These are phyloP conservation scores for Colletotrichum horii DNA, from an alignment of 2,329 filamentous ascomycete species.

Conservation along the genomic window DNA sequence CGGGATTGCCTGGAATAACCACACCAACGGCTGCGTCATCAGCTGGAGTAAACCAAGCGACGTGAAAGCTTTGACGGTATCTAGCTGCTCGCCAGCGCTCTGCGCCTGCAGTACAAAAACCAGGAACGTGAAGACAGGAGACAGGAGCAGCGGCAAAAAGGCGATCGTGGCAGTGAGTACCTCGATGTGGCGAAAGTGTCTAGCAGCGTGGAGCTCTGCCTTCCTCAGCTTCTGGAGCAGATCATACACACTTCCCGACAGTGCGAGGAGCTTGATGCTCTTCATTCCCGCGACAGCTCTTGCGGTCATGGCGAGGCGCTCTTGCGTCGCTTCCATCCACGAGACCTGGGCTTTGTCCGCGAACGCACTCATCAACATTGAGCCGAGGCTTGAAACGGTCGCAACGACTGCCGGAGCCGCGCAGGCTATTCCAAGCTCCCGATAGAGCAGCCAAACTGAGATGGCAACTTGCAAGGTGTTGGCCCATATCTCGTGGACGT, in stretches of 20 bases:
- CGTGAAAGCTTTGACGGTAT: neutral
- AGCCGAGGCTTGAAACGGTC: neutral
- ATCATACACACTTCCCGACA: slow-evolving; percentile 28
- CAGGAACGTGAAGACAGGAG: slow-evolving; percentile 34
- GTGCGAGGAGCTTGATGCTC: slow-evolving; percentile 40
- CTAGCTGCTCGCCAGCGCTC: neutral
- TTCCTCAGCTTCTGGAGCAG: slow-evolving; percentile 37
- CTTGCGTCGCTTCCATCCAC: slow-evolving; percentile 28
- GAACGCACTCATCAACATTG: neutral
- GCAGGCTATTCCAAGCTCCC: slow-evolving; percentile 26
- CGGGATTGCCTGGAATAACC: neutral
- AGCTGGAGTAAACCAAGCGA: neutral
- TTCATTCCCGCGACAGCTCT: slow-evolving; percentile 39
- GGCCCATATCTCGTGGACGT: slow-evolving; percentile 46
- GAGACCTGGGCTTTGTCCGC: slow-evolving; percentile 12
- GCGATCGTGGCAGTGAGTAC: slow-evolving; percentile 22
- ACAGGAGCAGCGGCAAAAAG: neutral
- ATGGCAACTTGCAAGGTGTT: slow-evolving; percentile 45
- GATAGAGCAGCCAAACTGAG: slow-evolving; percentile 50
- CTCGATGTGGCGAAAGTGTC: slow-evolving; percentile 28
- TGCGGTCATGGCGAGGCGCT: slow-evolving; percentile 29
- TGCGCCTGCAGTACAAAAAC: neutral
- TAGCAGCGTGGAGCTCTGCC: slow-evolving; percentile 32
- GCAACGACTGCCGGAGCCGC: slow-evolving; percentile 34
- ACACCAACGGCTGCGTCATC: neutral